Conservation (phyloP, 257 asterid species). For the Fraxinus anomala region DNA sequence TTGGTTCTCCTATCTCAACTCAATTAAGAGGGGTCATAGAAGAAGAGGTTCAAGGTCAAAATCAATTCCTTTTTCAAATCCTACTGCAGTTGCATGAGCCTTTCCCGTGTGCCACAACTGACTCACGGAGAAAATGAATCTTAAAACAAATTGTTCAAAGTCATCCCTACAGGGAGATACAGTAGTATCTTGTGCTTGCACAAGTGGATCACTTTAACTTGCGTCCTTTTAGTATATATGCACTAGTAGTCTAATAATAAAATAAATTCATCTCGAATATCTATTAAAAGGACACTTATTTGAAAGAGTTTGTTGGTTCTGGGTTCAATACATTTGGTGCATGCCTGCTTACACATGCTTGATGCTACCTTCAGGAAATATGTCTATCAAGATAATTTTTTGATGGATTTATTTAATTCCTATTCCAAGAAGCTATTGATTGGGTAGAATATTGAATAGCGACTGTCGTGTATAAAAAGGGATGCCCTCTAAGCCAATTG, state of each 20-base stretch:
- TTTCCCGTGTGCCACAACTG: not conserved
- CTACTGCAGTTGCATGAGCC: not conserved
- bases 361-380: too few relatives aligned
- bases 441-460: too few relatives aligned
- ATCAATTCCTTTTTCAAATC: not conserved
- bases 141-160: not conserved
- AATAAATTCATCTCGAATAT: not conserved
- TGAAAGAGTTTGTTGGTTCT: too few relatives aligned
- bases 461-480: not conserved
- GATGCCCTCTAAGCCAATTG: not conserved
- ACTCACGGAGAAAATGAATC: not conserved
- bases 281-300: too few relatives aligned
- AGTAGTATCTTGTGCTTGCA: too few relatives aligned
- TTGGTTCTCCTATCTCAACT: not conserved
- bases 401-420: too few relatives aligned
- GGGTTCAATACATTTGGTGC: too few relatives aligned
- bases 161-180: not conserved
- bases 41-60: not conserved
- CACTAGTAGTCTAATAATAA: not conserved
- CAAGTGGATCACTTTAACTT: too few relatives aligned
- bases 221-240: not conserved
- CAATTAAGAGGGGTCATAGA: too few relatives aligned
- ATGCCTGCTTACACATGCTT: too few relatives aligned
- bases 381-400: too few relatives aligned
- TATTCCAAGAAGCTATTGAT: too few relatives aligned